These are phyloP conservation scores for Aspergillus carlsbadensis DNA, from an alignment of 495 filamentous ascomycete genomes.

Conservation along the genomic window DNA sequence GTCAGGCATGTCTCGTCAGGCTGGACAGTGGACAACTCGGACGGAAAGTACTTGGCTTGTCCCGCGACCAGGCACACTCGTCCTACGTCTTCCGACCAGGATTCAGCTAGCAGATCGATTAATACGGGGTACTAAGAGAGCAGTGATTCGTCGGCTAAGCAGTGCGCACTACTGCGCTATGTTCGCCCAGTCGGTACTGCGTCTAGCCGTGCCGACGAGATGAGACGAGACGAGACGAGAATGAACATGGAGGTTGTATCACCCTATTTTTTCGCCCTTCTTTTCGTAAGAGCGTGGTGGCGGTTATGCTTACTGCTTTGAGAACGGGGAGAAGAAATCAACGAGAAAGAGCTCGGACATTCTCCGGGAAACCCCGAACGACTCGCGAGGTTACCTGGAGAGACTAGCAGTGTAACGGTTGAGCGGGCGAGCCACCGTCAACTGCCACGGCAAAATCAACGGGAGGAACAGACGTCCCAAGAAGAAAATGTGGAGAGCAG, in stretches of 20 bases:
- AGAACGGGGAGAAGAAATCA: neutral
- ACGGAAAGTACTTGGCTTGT: no score
- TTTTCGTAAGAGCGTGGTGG: neutral
- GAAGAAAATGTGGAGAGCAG: no score
- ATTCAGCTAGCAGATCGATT: neutral
- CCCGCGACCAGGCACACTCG: no score
- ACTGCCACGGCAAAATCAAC: no score
- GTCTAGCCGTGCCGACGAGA: neutral
- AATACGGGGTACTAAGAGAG: neutral
- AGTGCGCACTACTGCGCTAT: no score
- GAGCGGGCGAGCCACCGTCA: no score
- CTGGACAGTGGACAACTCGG: neutral
- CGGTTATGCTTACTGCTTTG: neutral
- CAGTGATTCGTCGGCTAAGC: no score
- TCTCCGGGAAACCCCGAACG: conserved; percentile 11
- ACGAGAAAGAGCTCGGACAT: neutral
- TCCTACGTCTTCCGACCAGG: neutral
- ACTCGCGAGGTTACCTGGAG: neutral
- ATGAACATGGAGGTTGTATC: no score
- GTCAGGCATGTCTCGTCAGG: no score
- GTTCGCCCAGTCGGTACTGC: neutral
- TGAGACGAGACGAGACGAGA: no score
- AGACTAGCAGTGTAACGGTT: neutral
- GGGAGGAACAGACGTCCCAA: no score
- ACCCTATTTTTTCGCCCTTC: no score